Percentiles rank a stretch among this genome's conserved stretches.
phyloP scores from a whole-genome alignment of 2,329 filamentous ascomycete species.

The Xylariaceae sp. region DNA sequence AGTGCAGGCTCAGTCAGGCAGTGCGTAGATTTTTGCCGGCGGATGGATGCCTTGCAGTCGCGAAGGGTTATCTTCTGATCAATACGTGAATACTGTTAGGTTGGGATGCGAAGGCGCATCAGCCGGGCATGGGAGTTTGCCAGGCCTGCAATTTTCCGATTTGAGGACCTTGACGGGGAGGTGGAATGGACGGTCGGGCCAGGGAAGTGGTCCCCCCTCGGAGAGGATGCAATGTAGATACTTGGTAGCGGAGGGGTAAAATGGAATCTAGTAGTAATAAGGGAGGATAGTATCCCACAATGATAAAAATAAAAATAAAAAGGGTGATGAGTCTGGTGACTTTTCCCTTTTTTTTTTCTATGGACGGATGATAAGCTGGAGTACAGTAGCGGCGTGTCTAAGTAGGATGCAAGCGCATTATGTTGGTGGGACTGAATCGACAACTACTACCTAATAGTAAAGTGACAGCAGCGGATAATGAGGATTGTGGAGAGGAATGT shows the following conservation, averaged over 20 bases:
- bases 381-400: conserved; percentile 4
- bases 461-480: too few species aligned
- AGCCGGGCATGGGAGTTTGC: conserved; percentile 11
- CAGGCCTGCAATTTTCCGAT: conserved; percentile 12
- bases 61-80: conserved; percentile 10
- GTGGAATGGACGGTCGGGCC: background rate
- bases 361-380: conserved; percentile 2
- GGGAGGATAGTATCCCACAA: background rate
- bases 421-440: too few species aligned
- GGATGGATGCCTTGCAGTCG: conserved; percentile 6
- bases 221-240: background rate
- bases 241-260: background rate
- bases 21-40: conserved; percentile 12
- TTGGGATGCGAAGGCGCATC: background rate
- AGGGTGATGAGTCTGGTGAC: too few species aligned
- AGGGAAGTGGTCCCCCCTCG: background rate
- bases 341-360: too few species aligned
- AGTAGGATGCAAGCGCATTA: background rate
- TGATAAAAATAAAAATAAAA: too few species aligned
- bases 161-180: conserved; percentile 7
- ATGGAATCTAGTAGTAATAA: too few species aligned
- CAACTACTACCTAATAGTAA: too few species aligned
- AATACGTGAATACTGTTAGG: conserved; percentile 17
- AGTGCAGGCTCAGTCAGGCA: conserved; percentile 1
- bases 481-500: too few species aligned